Evolutionary conservation across 208 protist species (phyloP).

Genomic region (Angomonas ambiguus): DNA sequence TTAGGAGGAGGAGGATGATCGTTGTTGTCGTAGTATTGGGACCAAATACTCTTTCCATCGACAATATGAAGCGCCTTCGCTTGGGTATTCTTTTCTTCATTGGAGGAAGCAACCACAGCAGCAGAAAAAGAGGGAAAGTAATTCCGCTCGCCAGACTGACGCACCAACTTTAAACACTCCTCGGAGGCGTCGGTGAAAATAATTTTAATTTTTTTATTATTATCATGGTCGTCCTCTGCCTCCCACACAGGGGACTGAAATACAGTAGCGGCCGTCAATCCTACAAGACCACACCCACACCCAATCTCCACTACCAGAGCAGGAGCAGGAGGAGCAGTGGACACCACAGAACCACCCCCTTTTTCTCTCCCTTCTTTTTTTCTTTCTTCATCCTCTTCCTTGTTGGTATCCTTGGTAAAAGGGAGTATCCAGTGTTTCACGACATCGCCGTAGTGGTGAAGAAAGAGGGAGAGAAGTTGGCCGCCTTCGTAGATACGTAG

Average conservation of each 20-base stretch:
- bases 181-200: constrained; percentile 54
- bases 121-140: neutral
- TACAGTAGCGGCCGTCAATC: constrained; percentile 32
- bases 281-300: constrained; percentile 59
- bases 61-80: no score
- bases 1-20: no score
- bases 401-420: neutral
- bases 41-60: no score
- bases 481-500: constrained; percentile 72
- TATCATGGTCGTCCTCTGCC: neutral
- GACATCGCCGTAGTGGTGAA: constrained; percentile 26
- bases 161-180: constrained; percentile 45
- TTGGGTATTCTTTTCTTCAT: neutral
- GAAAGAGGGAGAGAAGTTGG: constrained; percentile 50
- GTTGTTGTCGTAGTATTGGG: no score
- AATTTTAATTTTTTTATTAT: constrained; percentile 3
- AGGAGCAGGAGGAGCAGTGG: neutral
- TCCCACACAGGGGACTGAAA: neutral
- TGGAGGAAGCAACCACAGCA: neutral
- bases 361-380: neutral
- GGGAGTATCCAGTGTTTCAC: constrained; percentile 17
- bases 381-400: neutral
- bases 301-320: constrained; percentile 44
- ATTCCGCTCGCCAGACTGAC: constrained; percentile 13
- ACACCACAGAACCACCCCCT: neutral